Evolutionary conservation across 73 alveolate species (phyloP).

Genomic region (Paramecium sexaurelia): DNA sequence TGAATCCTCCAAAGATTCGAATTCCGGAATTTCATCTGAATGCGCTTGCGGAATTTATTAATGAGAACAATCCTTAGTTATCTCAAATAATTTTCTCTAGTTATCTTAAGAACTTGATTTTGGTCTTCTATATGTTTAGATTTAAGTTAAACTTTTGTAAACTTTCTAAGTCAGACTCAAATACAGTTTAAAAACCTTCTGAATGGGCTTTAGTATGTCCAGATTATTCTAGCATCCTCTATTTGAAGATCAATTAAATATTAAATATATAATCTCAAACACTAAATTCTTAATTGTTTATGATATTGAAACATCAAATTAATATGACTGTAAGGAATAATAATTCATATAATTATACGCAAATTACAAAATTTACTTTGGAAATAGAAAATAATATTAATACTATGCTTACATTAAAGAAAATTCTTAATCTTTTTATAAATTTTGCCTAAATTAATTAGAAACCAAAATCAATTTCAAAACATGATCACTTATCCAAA

Average conservation of each 20-base stretch:
- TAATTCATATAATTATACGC: neutral
- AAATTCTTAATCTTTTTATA: neutral
- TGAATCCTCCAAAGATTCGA: neutral
- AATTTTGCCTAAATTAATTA: neutral
- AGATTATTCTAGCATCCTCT: neutral
- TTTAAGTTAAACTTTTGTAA: neutral
- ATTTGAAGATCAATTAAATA: neutral
- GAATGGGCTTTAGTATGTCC: conserved; percentile 24
- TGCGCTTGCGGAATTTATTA: neutral
- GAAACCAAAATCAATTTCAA: neutral
- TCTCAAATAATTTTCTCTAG: neutral
- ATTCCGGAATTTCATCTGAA: conserved; percentile 33
- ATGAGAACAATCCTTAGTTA: neutral
- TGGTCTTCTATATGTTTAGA: neutral
- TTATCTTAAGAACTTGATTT: neutral
- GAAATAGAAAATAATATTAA: neutral
- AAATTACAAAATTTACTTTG: neutral
- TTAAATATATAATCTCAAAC: neutral
- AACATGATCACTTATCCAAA: too few relatives aligned
- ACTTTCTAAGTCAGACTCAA: conserved; percentile 4
- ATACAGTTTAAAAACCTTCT: neutral
- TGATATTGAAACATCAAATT: neutral
- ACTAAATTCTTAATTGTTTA: neutral
- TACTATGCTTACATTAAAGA: neutral
- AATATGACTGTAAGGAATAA: neutral